Evolutionary conservation across 257 asterid species (phyloP), one percentile per base, ranked within the genome.

Genomic region (Capsicum baccatum): DNA sequence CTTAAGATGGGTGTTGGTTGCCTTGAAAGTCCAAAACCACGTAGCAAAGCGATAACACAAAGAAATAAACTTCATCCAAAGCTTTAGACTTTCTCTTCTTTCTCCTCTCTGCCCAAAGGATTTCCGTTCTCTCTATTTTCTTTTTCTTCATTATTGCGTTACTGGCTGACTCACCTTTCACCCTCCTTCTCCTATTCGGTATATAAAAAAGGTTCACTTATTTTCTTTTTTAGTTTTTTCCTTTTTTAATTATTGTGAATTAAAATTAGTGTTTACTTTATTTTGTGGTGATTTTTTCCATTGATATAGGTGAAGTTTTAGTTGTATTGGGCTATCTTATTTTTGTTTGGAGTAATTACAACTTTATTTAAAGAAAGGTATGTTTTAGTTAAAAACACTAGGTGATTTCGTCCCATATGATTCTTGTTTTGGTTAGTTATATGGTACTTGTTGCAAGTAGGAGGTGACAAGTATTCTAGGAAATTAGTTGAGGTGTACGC

Each of bases 21-120:
- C 19, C 60, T 60, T 62, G 80, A 48, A 66, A 13, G 44, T 16
- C 26, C 54, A 21, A 66, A 66, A 8, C 19, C 10, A 12, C n/a
- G 10, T 7, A 66, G 5, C n/a, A 66, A 66, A 66, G 17, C 21
- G 50, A 14, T 42, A 35, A 17, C 10, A 68, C 10, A 68, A 39
- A 39, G 26, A 21, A 48, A 69, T 69, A 69, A 69, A 69, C 54
- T 69, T 16, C 78, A 39, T 39, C 78, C 78, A 68, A 39, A 68
- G 14, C 54, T 15, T 69, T 48, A 66, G 13, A 66, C 5, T 33
- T 2, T 33, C 54, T 70, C 16, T 63, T 63, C 8, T 1, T 33
- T 12, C 42, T 19, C 80, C 37, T 44, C 48, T 44, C 6, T 6
- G 8, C 6, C 48, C 44, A 12, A 74, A 50, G 39, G 3, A 74